Evolutionary conservation across 2,329 filamentous ascomycete genomes (phyloP).

Genomic region (Fusarium tjaetaba): DNA sequence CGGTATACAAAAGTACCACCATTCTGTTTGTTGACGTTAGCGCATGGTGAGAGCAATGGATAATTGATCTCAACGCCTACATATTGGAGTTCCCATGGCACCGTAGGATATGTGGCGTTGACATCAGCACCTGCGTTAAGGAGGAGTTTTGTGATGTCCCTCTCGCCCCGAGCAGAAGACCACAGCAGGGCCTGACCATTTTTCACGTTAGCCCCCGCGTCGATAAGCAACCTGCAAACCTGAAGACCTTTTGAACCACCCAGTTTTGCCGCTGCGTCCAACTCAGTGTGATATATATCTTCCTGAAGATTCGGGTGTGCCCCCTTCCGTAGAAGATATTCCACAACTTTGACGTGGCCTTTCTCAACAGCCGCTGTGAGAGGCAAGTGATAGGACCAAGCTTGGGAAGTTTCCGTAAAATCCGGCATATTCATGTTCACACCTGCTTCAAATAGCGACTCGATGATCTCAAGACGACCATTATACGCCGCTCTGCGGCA

Average conservation of each 20-base stretch:
- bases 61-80: no score
- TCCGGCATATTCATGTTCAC: no score
- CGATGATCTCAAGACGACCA: accelerated
- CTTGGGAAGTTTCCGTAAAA: no score
- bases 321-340: neutral
- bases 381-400: no score
- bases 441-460: accelerated
- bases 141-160: neutral
- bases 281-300: no score
- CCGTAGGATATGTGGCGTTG: accelerated
- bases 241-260: accelerated
- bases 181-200: accelerated
- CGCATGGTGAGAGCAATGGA: accelerated
- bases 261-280: accelerated
- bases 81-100: accelerated
- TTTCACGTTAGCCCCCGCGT: accelerated
- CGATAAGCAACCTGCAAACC: neutral
- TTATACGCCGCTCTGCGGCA: accelerated
- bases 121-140: neutral
- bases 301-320: neutral
- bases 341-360: no score
- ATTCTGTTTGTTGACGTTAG: neutral
- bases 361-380: no score
- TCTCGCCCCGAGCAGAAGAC: neutral
- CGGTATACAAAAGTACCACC: accelerated